A percentile compares a stretch with the other conserved stretches of the same genome.
phyloP scores from a whole-genome alignment of 495 filamentous ascomycete genomes.

The Apiosordaria backusii region DNA sequence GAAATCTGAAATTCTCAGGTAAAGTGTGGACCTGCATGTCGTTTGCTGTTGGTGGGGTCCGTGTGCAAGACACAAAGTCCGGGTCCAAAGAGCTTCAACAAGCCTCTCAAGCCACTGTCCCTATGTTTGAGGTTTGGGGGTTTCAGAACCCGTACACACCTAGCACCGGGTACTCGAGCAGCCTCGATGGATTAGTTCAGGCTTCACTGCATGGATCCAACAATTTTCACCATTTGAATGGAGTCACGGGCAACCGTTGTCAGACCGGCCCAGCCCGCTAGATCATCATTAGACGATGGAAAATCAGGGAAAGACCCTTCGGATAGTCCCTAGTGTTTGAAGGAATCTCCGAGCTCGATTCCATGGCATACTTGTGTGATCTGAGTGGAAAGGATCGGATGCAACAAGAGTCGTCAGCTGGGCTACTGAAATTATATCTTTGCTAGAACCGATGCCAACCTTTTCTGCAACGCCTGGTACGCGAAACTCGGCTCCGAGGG shows the following conservation, averaged over 20 bases:
- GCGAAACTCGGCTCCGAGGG: conserved; percentile 7
- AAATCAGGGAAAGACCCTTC: not conserved
- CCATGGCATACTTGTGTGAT: not conserved
- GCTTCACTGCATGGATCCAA: conserved; percentile 19
- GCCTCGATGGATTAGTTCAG: conserved; percentile 2
- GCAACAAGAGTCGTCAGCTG: not conserved
- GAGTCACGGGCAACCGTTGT: not conserved
- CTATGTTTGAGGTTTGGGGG: conserved; percentile 19
- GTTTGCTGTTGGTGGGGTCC: conserved; percentile 21
- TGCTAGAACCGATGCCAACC: conserved; percentile 4
- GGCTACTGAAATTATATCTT: not conserved
- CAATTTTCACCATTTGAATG: not conserved
- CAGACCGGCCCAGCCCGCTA: not conserved
- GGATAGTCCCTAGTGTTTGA: conserved; percentile 5
- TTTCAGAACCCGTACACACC: conserved; percentile 14
- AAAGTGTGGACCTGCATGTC: conserved; percentile 19
- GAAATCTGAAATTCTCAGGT: conserved; percentile 24
- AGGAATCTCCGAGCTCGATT: not conserved
- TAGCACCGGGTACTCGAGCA: conserved; percentile 11
- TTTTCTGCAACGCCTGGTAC: not conserved
- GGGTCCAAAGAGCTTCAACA: not conserved
- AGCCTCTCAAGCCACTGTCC: too few species aligned
- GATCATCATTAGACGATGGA: not conserved
- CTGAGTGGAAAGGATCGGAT: not conserved
- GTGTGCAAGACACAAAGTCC: not conserved